Conservation (phyloP, 2,329 filamentous ascomycete genomes). For the Pseudogymnoascus destructans region DNA sequence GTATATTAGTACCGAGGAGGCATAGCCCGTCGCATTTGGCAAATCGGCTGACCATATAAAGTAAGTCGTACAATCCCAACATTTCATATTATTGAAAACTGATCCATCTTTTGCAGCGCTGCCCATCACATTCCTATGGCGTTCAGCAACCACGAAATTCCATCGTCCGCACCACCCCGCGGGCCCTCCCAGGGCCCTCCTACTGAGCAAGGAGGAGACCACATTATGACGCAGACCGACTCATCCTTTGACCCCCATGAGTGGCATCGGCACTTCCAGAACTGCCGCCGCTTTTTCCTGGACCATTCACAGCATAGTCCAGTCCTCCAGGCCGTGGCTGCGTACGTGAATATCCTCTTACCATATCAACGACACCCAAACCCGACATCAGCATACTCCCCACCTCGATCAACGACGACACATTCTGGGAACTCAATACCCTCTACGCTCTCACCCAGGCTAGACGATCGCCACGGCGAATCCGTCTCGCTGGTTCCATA, state of each 20-base stretch:
- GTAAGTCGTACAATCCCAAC: background rate
- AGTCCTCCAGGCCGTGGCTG: conserved; percentile 74
- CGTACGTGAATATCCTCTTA: conserved; percentile 82
- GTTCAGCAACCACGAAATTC: conserved; percentile 1
- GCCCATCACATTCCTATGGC: conserved; percentile 1
- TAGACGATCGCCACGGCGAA: conserved; percentile 15
- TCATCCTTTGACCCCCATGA: conserved; percentile 64
- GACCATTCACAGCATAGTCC: conserved; percentile 77
- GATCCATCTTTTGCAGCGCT: background rate
- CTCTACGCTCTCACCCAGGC: conserved; percentile 20
- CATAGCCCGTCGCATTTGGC: background rate
- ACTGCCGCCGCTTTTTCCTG: conserved; percentile 81
- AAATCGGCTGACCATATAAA: background rate
- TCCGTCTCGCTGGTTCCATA: conserved; percentile 69
- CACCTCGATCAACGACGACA: conserved; percentile 25
- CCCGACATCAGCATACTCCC: conserved; percentile 31
- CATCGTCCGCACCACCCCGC: background rate
- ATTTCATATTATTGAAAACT: background rate
- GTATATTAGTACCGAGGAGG: conserved; percentile 4
- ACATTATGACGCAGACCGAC: conserved; percentile 5
- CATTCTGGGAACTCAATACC: conserved; percentile 17
- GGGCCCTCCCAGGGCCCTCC: background rate
- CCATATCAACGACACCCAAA: conserved; percentile 59
- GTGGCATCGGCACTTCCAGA: conserved; percentile 86
- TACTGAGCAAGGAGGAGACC: background rate